Conservation (phyloP, 2,329 filamentous ascomycete species). For the Nigrograna mackinnonii region DNA sequence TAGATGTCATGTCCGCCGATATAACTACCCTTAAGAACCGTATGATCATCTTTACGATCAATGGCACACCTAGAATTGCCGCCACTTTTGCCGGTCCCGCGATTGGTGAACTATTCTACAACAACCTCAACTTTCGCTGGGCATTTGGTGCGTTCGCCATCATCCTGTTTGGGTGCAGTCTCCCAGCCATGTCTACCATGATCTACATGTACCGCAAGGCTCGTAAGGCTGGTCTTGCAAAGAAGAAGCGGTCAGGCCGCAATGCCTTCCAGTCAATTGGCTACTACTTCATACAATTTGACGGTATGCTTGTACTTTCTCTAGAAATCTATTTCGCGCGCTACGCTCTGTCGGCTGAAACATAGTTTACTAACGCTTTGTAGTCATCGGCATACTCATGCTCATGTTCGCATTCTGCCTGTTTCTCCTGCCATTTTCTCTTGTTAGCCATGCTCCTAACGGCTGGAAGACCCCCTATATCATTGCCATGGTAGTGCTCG, state of each 20-base stretch:
- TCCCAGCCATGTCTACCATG: slow-evolving; percentile 62
- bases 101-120: slow-evolving; percentile 48
- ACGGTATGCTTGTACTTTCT: slow-evolving; percentile 51
- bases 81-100: slow-evolving; percentile 16
- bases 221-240: slow-evolving; percentile 53
- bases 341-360: no score
- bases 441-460: slow-evolving; percentile 53
- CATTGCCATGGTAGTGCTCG: slow-evolving; percentile 54
- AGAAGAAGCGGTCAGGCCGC: slow-evolving; percentile 50
- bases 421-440: slow-evolving; percentile 54
- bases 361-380: slow-evolving; percentile 34
- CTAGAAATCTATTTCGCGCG: no score
- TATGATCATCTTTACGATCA: slow-evolving; percentile 61
- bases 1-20: slow-evolving; percentile 67
- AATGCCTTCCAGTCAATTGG: slow-evolving; percentile 47
- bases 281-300: slow-evolving; percentile 42
- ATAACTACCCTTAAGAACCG: slow-evolving; percentile 61
- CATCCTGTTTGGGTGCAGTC: slow-evolving; percentile 61
- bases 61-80: slow-evolving; percentile 19
- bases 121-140: slow-evolving; percentile 54
- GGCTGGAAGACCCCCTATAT: slow-evolving; percentile 59
- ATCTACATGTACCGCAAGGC: slow-evolving; percentile 55
- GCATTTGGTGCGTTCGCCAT: slow-evolving; percentile 69
- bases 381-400: slow-evolving; percentile 48
- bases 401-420: slow-evolving; percentile 51